These are phyloP conservation scores for Limnomonas spitsbergensis DNA, from an alignment of 139 green algal species.

Conservation along the genomic window DNA sequence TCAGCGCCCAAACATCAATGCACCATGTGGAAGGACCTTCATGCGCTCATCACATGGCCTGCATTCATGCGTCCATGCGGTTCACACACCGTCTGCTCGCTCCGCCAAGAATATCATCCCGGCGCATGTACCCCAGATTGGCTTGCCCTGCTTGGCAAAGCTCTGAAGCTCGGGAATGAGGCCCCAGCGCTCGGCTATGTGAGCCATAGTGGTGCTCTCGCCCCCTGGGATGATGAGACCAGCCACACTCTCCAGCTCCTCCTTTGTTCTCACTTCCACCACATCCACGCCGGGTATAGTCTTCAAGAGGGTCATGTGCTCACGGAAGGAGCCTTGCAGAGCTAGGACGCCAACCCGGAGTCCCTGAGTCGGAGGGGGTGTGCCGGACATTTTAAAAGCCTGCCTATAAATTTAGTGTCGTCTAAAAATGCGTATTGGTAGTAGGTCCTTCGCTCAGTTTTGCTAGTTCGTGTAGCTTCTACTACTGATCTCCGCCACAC, in stretches of 20 bases:
- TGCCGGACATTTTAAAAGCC: no score
- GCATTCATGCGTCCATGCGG: no score
- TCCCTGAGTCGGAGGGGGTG: no score
- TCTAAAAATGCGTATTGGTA: no score
- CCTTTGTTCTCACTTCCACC: conserved; percentile 80
- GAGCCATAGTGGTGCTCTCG: conserved; percentile 93
- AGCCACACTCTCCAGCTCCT: conserved; percentile 68
- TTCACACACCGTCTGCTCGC: conserved; percentile 52
- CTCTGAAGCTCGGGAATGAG: conserved; percentile 72
- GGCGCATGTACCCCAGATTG: conserved; percentile 97
- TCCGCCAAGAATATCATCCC: conserved; percentile 97
- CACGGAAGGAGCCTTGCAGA: conserved; percentile 87
- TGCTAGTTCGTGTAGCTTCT: no score
- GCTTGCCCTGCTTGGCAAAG: conserved; percentile 62
- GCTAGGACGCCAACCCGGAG: conserved; percentile 74
- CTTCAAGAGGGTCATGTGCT: conserved; percentile 77
- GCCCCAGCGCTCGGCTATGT: conserved; percentile 82
- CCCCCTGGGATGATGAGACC: conserved; percentile 91
- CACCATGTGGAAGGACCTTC: no score
- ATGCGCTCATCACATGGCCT: no score
- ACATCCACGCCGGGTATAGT: conserved; percentile 60
- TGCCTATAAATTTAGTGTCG: no score
- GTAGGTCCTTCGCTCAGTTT: no score
- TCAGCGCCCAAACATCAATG: no score
- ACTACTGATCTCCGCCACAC: no score